Conservation (phyloP, 306 rosid species). For the Cicer bijugum region DNA sequence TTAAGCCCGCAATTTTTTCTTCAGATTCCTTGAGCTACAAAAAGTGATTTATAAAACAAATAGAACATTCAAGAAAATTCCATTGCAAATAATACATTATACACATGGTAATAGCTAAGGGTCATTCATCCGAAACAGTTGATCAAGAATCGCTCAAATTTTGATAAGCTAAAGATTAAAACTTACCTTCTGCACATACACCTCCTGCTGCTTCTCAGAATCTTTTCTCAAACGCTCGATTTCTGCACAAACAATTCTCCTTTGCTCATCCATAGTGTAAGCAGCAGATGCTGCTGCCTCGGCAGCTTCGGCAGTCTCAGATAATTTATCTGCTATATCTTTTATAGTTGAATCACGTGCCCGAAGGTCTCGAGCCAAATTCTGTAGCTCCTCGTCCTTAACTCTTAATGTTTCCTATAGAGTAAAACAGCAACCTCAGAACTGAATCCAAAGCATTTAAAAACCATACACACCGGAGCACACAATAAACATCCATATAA, state of each 20-base stretch:
- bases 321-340: slow-evolving; percentile 85
- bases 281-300: slow-evolving; percentile 99
- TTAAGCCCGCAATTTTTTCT: slow-evolving; percentile 56
- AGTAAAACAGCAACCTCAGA: slow-evolving; percentile 39
- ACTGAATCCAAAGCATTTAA: slow-evolving; percentile 36
- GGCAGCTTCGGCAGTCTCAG: slow-evolving; percentile 99
- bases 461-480: slow-evolving; percentile 25
- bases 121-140: slow-evolving; percentile 15
- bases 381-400: slow-evolving; percentile 95
- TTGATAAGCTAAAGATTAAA: slow-evolving; percentile 7
- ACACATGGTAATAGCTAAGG: slow-evolving; percentile 9
- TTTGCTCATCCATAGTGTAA: slow-evolving; percentile 84
- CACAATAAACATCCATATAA: slow-evolving; percentile 18
- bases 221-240: slow-evolving; percentile 71
- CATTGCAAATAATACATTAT: slow-evolving; percentile 22
- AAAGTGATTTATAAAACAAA: slow-evolving; percentile 37
- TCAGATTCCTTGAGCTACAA: slow-evolving; percentile 73
- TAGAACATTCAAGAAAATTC: slow-evolving; percentile 28
- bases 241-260: slow-evolving; percentile 79
- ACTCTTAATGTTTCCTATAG: slow-evolving; percentile 88
- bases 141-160: slow-evolving; percentile 7
- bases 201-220: slow-evolving; percentile 64
- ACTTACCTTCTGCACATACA: slow-evolving; percentile 67
- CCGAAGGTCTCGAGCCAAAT: slow-evolving; percentile 88
- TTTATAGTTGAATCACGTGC: slow-evolving; percentile 93